A percentile compares a stretch with the other conserved stretches of the same genome.
Conservation (phyloP, 2,329 filamentous ascomycete species). For the Trichoderma afroharzianum region DNA sequence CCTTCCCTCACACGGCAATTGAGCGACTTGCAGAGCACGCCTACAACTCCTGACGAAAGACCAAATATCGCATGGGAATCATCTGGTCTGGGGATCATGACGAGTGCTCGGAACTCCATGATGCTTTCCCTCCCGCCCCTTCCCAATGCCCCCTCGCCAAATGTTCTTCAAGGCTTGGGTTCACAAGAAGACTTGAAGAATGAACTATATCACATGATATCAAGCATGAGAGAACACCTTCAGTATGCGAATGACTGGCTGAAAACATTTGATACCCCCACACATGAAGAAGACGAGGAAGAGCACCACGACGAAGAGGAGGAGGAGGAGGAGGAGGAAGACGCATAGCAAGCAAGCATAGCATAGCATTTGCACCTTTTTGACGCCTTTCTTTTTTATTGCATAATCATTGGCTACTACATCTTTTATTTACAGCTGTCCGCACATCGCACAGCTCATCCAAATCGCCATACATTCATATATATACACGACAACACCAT, state of each 20-base stretch:
- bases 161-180: slow-evolving; percentile 10
- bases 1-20: slow-evolving; percentile 12
- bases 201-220: slow-evolving; percentile 14
- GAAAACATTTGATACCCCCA: slow-evolving; percentile 1
- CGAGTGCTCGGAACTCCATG: slow-evolving; percentile 1
- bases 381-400: background rate
- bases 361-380: background rate
- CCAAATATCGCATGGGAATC: slow-evolving; percentile 13
- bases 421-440: background rate
- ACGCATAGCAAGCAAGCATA: background rate
- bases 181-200: slow-evolving; percentile 15
- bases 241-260: slow-evolving; percentile 17
- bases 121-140: slow-evolving; percentile 8
- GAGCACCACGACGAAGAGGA: background rate
- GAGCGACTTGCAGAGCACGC: slow-evolving; percentile 14
- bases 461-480: background rate
- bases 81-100: slow-evolving; percentile 13
- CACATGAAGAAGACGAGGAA: background rate
- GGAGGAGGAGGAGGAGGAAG: background rate
- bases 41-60: slow-evolving; percentile 14
- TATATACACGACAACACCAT: background rate
- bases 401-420: background rate
- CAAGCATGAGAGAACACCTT: slow-evolving; percentile 17
- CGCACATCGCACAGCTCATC: background rate
- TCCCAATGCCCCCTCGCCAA: slow-evolving; percentile 5